Base-by-base conservation (phyloP, 345 rosid genomes). In the Turritis glabra region DNA sequence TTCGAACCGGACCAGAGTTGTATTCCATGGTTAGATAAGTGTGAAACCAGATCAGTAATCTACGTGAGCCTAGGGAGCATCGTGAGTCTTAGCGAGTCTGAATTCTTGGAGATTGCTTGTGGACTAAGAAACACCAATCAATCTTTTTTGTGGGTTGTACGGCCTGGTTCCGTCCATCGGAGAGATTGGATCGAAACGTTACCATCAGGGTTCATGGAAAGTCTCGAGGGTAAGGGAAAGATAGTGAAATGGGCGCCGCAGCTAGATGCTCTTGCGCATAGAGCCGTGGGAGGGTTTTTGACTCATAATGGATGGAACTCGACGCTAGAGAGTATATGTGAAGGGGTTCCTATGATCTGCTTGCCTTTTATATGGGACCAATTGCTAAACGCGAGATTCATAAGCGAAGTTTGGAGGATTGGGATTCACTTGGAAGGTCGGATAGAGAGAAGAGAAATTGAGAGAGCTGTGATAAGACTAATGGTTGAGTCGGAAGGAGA, bases 271-370 rank as follows among this genome's bases (percentile, higher is more conserved):
- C 57, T 84, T 69, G 77, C 79, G 5, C 97, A 90, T 74, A 33
- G 23, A 5, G 84, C 98, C 0, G 29, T 84, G 0, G 90, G 87
- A 7, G 91, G 87, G 21, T 89, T 93, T 50, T 64, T 88, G 43
- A 89, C 96, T 1, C 96, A 89, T 29, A 79, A 83, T 44, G 92
- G 96, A 9, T 86, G 97, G 96, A 93, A 93, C 81, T 93, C 96
- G 1, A 90, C 90, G 0, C 10, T 90, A 72, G 98, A 93, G 75
- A 85, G 92, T 69, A 56, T 86, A 1, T 79, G 71, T 0, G 83
- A 81, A 0, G 89, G 93, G 0, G 88, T 87, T 56, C 97, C 96
- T 0, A 89, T 90, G 97, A 76, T 89, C 27, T 85, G 96, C 21
- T 89, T 88, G 88, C 93, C 97, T 14, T 80, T 55, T 37, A 76